phyloP scores from a whole-genome alignment of 129 eudicot species.

The Tagetes patula region DNA sequence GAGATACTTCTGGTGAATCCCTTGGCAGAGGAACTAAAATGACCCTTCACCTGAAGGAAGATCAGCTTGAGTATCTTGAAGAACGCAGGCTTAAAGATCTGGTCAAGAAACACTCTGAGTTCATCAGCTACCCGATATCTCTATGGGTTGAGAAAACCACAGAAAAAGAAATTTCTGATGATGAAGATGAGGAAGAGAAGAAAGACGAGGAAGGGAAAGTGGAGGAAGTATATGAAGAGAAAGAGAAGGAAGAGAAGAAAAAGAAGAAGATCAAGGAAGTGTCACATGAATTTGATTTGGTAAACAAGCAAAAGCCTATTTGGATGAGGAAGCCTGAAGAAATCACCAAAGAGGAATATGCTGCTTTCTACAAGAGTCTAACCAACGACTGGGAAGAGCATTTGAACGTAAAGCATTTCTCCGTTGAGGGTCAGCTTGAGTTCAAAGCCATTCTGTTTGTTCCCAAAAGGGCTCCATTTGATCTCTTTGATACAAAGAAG shows the following conservation, averaged over 20 bases:
- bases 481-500: constrained; percentile 79
- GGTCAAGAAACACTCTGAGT: constrained; percentile 84
- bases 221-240: constrained; percentile 74
- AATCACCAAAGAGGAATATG: constrained; percentile 79
- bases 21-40: constrained; percentile 85
- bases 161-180: constrained; percentile 78
- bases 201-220: constrained; percentile 76
- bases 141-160: constrained; percentile 76
- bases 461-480: constrained; percentile 83
- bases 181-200: constrained; percentile 78
- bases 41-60: constrained; percentile 64
- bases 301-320: constrained; percentile 86
- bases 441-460: constrained; percentile 81
- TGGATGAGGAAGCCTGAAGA: constrained; percentile 96
- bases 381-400: constrained; percentile 93
- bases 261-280: constrained; percentile 89
- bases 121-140: constrained; percentile 86
- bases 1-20: constrained; percentile 69
- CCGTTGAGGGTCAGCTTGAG: constrained; percentile 83
- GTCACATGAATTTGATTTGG: constrained; percentile 71
- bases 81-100: constrained; percentile 79
- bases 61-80: constrained; percentile 81
- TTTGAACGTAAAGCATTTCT: constrained; percentile 74
- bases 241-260: constrained; percentile 75
- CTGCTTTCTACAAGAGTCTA: constrained; percentile 87